Base-by-base conservation (phyloP, 371 early-diverging fungal genomes). In the Capillidium rhysosporum region DNA sequence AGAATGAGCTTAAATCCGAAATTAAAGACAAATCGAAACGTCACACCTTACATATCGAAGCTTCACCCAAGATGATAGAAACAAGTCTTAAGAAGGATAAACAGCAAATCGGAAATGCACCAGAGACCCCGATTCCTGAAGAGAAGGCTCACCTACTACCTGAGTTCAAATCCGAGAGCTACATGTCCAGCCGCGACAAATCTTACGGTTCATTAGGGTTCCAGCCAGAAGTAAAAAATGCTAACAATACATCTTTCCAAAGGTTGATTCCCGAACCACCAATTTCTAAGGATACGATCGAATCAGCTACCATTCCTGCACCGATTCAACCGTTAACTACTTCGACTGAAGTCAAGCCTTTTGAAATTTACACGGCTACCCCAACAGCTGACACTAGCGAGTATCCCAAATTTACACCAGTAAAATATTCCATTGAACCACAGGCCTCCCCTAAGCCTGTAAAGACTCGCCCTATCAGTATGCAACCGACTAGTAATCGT, bases 31-130 rank as follows among this genome's bases (percentile, higher is more conserved):
- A 62, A 1, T 57, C 63, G 46, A 65, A 65, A 49, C 55, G 61
- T 20, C 61, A 61, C 40, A 61, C 61, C 1, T 58, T 61, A 10
- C 61, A 61, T 23, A 49, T 61, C 25, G 61, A 58, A 47, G 18
- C 43, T 16, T 51, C 51, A 23, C 39, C 53, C 10, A 39, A n/a
- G 41, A 34, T 30, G 23, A n/a, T 29, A 10, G 55, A 31, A 41
- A n/a, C 44, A 16, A n/a, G 9, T 9, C 20, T 46, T n/a, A 41
- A 26, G 25, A 43, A 45, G 29, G 43, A 43, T 7, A 43, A 43
- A 18, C 18, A 20, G n/a, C 18, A 12, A 43, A 43, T 20, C 18
- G 43, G 43, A 7, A 12, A 4, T 5, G 43, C 43, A 21, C 43
- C 43, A 16, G 43, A 43, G 21, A 43, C 21, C 8, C 16, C 16